Conservation (phyloP, 2,329 filamentous ascomycete species). For the Talaromyces sp. region DNA sequence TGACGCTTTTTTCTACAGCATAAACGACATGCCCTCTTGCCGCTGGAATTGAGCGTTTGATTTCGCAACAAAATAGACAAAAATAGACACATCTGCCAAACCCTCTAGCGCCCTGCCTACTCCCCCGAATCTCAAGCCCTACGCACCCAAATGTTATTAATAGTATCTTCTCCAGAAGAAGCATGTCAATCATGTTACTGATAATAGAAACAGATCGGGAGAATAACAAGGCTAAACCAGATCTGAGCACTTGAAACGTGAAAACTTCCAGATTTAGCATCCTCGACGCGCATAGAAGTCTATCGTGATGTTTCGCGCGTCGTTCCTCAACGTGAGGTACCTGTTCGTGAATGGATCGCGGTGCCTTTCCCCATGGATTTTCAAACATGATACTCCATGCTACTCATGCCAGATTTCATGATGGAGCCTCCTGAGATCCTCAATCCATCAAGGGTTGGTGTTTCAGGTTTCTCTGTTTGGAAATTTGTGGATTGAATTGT, state of each 20-base stretch:
- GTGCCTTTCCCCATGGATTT: not conserved
- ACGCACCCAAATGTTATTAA: conserved; percentile 15
- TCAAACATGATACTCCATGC: conserved; percentile 5
- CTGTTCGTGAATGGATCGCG: conserved; percentile 28
- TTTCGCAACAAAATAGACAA: not conserved
- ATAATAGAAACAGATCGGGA: conserved; percentile 22
- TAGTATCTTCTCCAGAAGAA: conserved; percentile 15
- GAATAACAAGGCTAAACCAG: conserved; percentile 9
- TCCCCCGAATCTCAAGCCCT: not conserved
- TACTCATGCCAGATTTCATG: conserved; percentile 24
- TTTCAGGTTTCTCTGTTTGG: conserved; percentile 38
- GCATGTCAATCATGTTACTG: conserved; percentile 21
- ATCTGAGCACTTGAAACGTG: conserved; percentile 18
- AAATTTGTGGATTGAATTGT: conserved; percentile 23
- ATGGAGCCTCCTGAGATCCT: conserved; percentile 25
- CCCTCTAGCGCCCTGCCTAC: not conserved
- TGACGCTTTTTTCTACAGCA: not conserved
- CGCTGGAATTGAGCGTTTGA: conserved; percentile 8
- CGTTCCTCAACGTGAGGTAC: conserved; percentile 16
- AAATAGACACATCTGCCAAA: not conserved
- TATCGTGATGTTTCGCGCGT: conserved; percentile 24
- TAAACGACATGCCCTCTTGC: conserved; percentile 1
- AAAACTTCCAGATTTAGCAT: conserved; percentile 38
- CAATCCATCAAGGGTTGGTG: conserved; percentile 25
- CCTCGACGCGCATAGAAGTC: conserved; percentile 18